Evolutionary conservation across 164 flowering plant genomes (phyloP), one percentile per base, ranked within the genome.

Genomic region (Litsea cubeba): DNA sequence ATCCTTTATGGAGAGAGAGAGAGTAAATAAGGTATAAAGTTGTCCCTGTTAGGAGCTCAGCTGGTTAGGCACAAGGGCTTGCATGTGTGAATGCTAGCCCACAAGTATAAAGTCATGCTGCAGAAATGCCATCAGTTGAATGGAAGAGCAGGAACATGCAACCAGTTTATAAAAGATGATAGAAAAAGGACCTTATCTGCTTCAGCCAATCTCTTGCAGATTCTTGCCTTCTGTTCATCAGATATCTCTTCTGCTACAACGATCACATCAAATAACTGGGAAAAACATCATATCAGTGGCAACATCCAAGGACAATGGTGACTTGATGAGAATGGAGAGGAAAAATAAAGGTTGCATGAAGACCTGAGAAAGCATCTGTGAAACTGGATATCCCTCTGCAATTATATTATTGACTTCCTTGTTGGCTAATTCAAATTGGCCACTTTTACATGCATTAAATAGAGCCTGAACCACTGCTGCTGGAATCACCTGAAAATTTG

Each of bases 371-470:
- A 94, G 85, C 91, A 91, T 87, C 84, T 92, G 98, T 74, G 97
- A 89, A 74, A 84, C 97, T 72, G 98, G 97, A 81, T 96, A 92
- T 73, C 99, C 99, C 77, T 96, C 98, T 68, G 97, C 94, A 80
- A 91, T 87, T 26, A 87, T 76, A 77, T 88, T 86, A 67, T 81
- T 84, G 68, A 90, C 98, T 86, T 89, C 91, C 81, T 85, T 88
- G 85, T 90, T 89, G 20, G 92, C 94, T 72, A 75, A 69, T 77
- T 96, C 99, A 83, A 96, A 96, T 70, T 92, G 77, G 40, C 97
- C 97, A 83, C 88, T 87, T 85, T 78, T 91, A 81, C 99, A 96
- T 28, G 94, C 87, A 28, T 78, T 80, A 81, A 85, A 83, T 71
- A 94, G 84, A 62, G 81, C 77, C 74, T 84, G 85, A 62, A 88